Evolutionary conservation across 306 rosid genomes (phyloP).

Genomic region (Fragaria nilgerrensis): DNA sequence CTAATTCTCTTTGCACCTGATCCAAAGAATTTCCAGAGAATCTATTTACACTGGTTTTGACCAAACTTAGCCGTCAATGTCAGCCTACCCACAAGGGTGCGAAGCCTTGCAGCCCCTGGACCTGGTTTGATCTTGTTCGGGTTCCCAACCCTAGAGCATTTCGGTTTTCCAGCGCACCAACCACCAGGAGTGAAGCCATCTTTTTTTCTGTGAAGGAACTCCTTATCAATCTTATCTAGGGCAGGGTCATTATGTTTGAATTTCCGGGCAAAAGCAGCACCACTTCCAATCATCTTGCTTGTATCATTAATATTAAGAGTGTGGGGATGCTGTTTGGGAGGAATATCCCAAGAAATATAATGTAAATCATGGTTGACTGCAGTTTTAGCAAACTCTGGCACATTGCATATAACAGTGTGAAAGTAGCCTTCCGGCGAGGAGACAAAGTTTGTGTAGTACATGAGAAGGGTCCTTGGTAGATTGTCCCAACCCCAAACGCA

Average conservation of each 20-base stretch:
- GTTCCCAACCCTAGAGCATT: slow-evolving; percentile 74
- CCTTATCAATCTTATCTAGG: slow-evolving; percentile 64
- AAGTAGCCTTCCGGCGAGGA: slow-evolving; percentile 98
- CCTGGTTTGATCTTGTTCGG: slow-evolving; percentile 65
- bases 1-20: slow-evolving; percentile 13
- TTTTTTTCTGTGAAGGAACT: slow-evolving; percentile 38
- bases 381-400: slow-evolving; percentile 64
- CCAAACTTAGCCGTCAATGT: slow-evolving; percentile 45
- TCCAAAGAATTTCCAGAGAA: slow-evolving; percentile 25
- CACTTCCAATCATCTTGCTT: slow-evolving; percentile 61
- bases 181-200: slow-evolving; percentile 73
- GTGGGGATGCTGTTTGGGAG: slow-evolving; percentile 90
- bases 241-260: slow-evolving; percentile 52
- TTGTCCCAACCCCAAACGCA: slow-evolving; percentile 95
- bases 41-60: slow-evolving; percentile 64
- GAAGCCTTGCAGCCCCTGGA: slow-evolving; percentile 62
- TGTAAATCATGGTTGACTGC: slow-evolving; percentile 76
- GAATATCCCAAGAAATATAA: slow-evolving; percentile 81
- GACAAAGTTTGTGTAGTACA: slow-evolving; percentile 88
- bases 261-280: slow-evolving; percentile 83
- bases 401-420: slow-evolving; percentile 87
- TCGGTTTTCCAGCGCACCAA: slow-evolving; percentile 81
- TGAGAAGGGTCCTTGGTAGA: slow-evolving; percentile 85
- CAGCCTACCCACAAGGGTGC: slow-evolving; percentile 39
- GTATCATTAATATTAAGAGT: slow-evolving; percentile 70